Evolutionary conservation across 805 yeast species (phyloP), one percentile per base, ranked within the genome.

Genomic region (Starmera dryadoides): DNA sequence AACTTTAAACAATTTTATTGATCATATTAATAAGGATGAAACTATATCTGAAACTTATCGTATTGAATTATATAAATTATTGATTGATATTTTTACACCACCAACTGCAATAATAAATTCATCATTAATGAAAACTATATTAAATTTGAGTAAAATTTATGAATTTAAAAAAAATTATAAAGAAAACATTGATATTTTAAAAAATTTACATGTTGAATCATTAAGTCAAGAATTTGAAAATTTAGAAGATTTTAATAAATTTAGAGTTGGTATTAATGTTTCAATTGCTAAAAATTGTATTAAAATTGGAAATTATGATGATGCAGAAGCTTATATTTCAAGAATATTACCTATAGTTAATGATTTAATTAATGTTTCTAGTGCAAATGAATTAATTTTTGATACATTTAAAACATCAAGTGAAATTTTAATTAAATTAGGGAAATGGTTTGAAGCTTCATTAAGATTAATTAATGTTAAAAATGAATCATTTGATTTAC

Each of bases 401-500:
- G 42, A 45, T 19, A 18, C 42, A 1, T 43, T 41, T 11, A 40
- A 35, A 9, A 39, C 44, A 1, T 35, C 46, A n/a, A 42, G 43
- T 4, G 46, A 43, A 19, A 43, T 48, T 6, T 43, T 49, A 46
- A 36, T 45, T 3, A 45, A 47, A n/a, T 15, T 48, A 8, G 41
- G 42, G 5, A 49, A 45, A 35, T 51, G 52, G 52, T 29, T 46
- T 3, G 55, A 51, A 14, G 53, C 51, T 4, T 33, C 51, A 4
- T 43, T 52, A 4, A 43, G 46, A 36, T 36, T 47, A 9, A 19
- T 45, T 3, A 22, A 35, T 1, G 31, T 48, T 4, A 39, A 48
- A 23, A 47, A 47, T 25, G 42, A 38, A 18, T 4, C 25, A 1
- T 43, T 39, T 17, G 48, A 45, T 32, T 16, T 26, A 17, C 25